Evolutionary conservation across 2,329 filamentous ascomycete species (phyloP).

Genomic region (Pseudogymnoascus sp.): DNA sequence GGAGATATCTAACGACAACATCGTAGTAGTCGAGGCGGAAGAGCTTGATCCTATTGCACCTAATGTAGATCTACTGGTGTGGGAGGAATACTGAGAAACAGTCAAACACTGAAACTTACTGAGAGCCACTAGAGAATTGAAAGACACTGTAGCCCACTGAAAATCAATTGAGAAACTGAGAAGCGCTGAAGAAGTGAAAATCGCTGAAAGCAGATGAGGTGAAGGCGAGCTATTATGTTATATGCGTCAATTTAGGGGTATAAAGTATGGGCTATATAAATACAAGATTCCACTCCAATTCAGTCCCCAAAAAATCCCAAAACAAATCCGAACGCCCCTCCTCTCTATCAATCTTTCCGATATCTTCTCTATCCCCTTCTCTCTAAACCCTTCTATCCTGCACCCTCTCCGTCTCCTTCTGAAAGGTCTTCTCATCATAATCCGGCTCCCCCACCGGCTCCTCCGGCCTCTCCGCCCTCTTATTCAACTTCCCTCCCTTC

Average conservation of each 20-base stretch:
- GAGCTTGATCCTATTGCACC: too few relatives aligned
- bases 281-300: slow-evolving; percentile 4
- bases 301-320: not conserved
- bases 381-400: not conserved
- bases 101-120: too few relatives aligned
- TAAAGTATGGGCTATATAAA: not conserved
- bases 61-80: too few relatives aligned
- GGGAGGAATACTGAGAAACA: too few relatives aligned
- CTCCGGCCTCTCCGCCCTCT: not conserved
- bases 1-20: too few relatives aligned
- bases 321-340: not conserved
- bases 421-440: not conserved
- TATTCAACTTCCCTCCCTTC: slow-evolving; percentile 4
- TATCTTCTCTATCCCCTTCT: not conserved
- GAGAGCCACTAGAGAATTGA: too few relatives aligned
- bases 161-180: too few relatives aligned
- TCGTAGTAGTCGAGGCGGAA: too few relatives aligned
- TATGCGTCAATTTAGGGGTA: not conserved
- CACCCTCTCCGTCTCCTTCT: not conserved
- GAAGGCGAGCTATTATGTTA: not conserved
- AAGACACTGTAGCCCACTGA: too few relatives aligned
- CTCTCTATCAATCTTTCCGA: not conserved
- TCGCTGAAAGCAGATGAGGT: not conserved
- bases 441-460: not conserved
- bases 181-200: too few relatives aligned